Base-by-base conservation (phyloP, 1,139 yeast species). In the Blastobotrys arbuscula region DNA sequence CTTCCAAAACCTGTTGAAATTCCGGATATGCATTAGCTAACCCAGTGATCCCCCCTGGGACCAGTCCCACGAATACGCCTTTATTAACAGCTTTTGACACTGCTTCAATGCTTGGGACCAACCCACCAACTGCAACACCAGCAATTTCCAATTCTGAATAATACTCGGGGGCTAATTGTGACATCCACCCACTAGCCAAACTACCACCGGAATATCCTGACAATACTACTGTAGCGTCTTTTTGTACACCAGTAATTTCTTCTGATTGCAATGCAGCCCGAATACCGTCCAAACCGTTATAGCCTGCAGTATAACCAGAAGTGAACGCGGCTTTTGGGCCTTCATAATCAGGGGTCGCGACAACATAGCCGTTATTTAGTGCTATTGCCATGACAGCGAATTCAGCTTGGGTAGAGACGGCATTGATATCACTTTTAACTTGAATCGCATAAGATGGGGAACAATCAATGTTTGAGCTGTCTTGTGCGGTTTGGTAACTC, bases 171-270 rank as follows among this genome's bases (percentile, higher is more conserved):
- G 57, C 60, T 30, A 63, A 50, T 51, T 62, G 63, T 7, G 62
- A 60, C 12, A 67, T 67, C 64, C 64, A 60, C 20, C 62, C 67
- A 16, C 64, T 41, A 4, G 68, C 65, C 21, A 57, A 45, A 3
- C 62, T 56, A 18, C 65, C 68, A 7, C 66, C 66, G n/a, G 66
- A 62, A 54, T 62, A 64, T 8, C 68, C 68, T 60, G 54, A 53
- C 42, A 53, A 36, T 16, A 52, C 57, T 24, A 51, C 50, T 21
- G 45, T 44, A 7, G 57, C 52, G 26, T 56, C 48, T 19, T 49
- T 34, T 34, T 44, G 24, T 26, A 59, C 49, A 4, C 59, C 59
- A 19, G 52, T 48, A 37, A 48, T 37, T 24, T 49, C 42, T 13
- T 45, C 48, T 8, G 60, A 50, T 12, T 47, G 48, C 24, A 58